Conservation (phyloP, 805 yeast species). For the Monosporozyma aquatica region DNA sequence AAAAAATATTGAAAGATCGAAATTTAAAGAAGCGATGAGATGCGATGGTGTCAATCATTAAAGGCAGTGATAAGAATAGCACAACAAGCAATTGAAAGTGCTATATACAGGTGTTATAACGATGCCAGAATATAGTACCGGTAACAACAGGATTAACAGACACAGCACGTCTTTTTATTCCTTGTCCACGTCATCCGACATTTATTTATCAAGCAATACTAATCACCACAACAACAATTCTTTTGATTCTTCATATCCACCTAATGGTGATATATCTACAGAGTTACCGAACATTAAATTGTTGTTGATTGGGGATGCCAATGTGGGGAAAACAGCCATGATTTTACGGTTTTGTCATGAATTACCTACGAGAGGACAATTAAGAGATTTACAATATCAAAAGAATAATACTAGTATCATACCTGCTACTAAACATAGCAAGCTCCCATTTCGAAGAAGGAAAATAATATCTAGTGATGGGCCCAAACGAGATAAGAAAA, state of each 20-base stretch:
- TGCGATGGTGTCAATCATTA: too few relatives aligned
- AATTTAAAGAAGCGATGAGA: too few relatives aligned
- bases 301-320: slow-evolving; percentile 38
- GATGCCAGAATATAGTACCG: neutral
- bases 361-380: slow-evolving; percentile 21
- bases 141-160: neutral
- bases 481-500: slow-evolving; percentile 22
- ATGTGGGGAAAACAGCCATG: slow-evolving; percentile 42
- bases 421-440: too few relatives aligned
- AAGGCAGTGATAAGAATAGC: too few relatives aligned
- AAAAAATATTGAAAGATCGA: neutral
- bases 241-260: slow-evolving; percentile 2
- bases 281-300: neutral
- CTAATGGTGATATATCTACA: neutral
- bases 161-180: neutral
- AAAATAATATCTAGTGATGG: too few relatives aligned
- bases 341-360: slow-evolving; percentile 36
- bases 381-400: neutral
- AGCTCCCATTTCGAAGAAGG: neutral
- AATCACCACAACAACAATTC: too few relatives aligned
- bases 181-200: neutral
- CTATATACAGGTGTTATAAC: too few relatives aligned
- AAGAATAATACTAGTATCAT: too few relatives aligned
- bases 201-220: slow-evolving; percentile 10
- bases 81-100: too few relatives aligned